Percentiles rank a stretch among this genome's conserved stretches.
Conservation (phyloP, 2,329 filamentous ascomycete species). For the Phyllosticta paracitricarpa region DNA sequence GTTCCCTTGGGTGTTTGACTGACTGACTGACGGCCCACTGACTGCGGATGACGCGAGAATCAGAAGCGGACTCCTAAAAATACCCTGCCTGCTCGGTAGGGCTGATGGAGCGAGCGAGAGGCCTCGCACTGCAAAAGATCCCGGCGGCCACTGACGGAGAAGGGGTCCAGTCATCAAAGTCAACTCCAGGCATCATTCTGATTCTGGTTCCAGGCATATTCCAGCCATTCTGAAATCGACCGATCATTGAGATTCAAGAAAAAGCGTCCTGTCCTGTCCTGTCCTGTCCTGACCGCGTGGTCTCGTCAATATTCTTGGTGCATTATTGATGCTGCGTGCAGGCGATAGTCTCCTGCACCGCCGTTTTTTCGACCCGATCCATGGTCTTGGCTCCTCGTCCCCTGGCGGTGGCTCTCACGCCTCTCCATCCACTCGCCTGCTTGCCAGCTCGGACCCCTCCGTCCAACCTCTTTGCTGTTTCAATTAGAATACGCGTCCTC, state of each 20-base stretch:
- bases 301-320: conserved; percentile 9
- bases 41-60: conserved; percentile 9
- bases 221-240: neutral
- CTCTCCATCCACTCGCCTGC: neutral
- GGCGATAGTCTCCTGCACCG: conserved; percentile 7
- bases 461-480: neutral
- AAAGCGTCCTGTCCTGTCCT: neutral
- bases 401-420: neutral
- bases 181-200: neutral
- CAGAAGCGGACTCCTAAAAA: conserved; percentile 6
- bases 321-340: conserved; percentile 7
- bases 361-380: conserved; percentile 1
- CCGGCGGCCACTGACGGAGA: neutral
- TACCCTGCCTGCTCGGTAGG: conserved; percentile 10
- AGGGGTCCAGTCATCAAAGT: neutral
- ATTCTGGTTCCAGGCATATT: neutral
- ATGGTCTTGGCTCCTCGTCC: neutral
- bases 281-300: neutral
- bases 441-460: neutral
- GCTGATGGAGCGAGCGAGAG: conserved; percentile 6
- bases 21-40: neutral
- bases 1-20: neutral
- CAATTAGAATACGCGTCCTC: neutral
- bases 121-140: neutral
- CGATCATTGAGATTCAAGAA: neutral